Evolutionary conservation across 805 yeast genomes (phyloP), one percentile per base, ranked within the genome.

Genomic region (Wickerhamiella nectarea): DNA sequence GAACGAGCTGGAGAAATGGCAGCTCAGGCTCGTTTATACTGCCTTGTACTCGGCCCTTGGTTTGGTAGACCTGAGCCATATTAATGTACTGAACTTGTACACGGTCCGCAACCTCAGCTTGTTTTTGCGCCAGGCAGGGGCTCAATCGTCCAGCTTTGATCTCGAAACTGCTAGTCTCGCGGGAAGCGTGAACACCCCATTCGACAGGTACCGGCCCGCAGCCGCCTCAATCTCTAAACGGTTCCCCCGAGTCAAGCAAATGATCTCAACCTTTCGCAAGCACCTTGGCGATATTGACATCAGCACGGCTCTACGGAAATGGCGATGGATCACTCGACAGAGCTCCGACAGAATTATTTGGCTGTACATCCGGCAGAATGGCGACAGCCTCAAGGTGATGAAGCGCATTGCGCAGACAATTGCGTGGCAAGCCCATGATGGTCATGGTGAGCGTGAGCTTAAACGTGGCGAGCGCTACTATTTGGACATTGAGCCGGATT

Each of bases 381-480:
- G 31, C 9, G 43, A 34, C 18, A 24, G 19, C 21, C 14, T 24
- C 19, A 10, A 15, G 15, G 34, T 15, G 12, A 24, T 35, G 17
- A 25, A 24, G 7, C 31, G 31, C 9, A 18, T 34, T 9, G 34
- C 26, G 7, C 19, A 26, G 24, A 34, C 43, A 6, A 34, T 34
- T 5, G 29, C n/a, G 10, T 33, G 20, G 19, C 31, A 34, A 19
- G 17, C 22, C 3, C 26, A 33, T 7, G 28, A 40, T 14, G 21
- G 19, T 17, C 31, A 40, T 7, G 29, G 26, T 11, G 43, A 40
- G 43, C 44, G 33, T 25, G 21, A n/a, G n/a, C 39, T 41, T 25
- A 35, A 35, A 21, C 38, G 44, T 10, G 44, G 44, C 17, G 44
- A 41, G 26, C 11, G 10, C 14, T 41, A 26, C 35, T 41, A 35